These are phyloP conservation scores for Triangularia verruculosa DNA, from an alignment of 2,329 filamentous ascomycete genomes.

Conservation along the genomic window DNA sequence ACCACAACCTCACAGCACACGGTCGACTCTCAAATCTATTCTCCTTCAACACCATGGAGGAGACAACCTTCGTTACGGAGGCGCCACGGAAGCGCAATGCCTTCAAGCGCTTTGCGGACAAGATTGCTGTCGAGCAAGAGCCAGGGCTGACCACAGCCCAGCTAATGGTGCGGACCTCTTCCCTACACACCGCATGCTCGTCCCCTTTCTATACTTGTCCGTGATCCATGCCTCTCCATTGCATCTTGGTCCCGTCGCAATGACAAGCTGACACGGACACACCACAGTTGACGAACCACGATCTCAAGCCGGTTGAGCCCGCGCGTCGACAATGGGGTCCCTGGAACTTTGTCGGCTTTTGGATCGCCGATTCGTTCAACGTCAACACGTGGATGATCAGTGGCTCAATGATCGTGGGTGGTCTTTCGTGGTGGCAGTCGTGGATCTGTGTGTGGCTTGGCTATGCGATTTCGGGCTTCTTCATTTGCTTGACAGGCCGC, in stretches of 20 bases:
- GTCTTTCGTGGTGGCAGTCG: conserved; percentile 88
- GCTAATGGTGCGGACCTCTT: conserved; percentile 61
- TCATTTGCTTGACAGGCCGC: conserved; percentile 74
- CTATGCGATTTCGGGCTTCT: conserved; percentile 72
- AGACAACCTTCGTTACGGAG: neutral
- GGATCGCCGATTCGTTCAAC: conserved; percentile 82
- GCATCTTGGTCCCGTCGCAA: neutral
- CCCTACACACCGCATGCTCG: neutral
- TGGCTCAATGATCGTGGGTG: conserved; percentile 72
- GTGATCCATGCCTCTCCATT: neutral
- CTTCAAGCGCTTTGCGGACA: conserved; percentile 48
- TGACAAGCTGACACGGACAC: conserved; percentile 15
- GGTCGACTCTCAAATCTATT: neutral
- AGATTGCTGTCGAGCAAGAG: conserved; percentile 70
- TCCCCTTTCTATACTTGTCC: neutral
- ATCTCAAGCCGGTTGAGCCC: conserved; percentile 77
- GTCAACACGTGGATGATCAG: conserved; percentile 96
- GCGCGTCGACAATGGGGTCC: conserved; percentile 77
- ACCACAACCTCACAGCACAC: neutral
- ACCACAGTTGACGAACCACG: conserved; percentile 70
- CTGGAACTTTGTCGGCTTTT: conserved; percentile 87
- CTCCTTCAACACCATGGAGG: neutral
- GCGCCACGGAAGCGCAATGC: conserved; percentile 33
- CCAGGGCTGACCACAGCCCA: conserved; percentile 74
- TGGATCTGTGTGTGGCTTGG: conserved; percentile 88